Evolutionary conservation across 352 stramenopile species (phyloP).

Genomic region (Phytopythium cucurbitacearum): DNA sequence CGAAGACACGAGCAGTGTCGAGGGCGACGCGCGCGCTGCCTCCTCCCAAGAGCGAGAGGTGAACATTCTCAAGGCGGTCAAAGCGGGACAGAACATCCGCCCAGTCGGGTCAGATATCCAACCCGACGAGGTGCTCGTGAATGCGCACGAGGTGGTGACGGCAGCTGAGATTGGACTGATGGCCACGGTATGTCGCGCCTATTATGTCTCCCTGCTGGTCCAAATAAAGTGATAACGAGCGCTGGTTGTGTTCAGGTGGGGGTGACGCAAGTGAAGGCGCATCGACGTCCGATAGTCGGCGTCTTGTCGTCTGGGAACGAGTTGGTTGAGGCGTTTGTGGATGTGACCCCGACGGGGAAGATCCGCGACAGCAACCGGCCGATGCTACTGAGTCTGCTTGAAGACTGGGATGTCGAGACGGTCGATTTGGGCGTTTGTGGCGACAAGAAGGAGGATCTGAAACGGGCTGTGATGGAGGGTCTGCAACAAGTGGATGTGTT

Average conservation of each 20-base stretch:
- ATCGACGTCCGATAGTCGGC: slow-evolving; percentile 75
- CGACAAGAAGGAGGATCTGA: slow-evolving; percentile 57
- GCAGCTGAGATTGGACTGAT: slow-evolving; percentile 91
- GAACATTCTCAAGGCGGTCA: slow-evolving; percentile 60
- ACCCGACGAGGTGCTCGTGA: slow-evolving; percentile 70
- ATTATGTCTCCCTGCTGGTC: neutral
- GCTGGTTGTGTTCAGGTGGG: slow-evolving; percentile 45
- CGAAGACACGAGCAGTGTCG: slow-evolving; percentile 84
- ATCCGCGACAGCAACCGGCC: slow-evolving; percentile 95
- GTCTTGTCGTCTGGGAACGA: slow-evolving; percentile 96
- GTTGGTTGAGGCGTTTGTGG: slow-evolving; percentile 66
- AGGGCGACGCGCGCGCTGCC: slow-evolving; percentile 18
- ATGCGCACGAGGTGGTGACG: slow-evolving; percentile 65
- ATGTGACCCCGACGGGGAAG: slow-evolving; percentile 48
- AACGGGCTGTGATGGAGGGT: slow-evolving; percentile 36
- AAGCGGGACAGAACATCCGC: slow-evolving; percentile 73
- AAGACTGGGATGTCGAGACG: slow-evolving; percentile 37
- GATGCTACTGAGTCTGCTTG: slow-evolving; percentile 83
- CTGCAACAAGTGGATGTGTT: slow-evolving; percentile 85
- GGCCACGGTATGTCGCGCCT: slow-evolving; percentile 57
- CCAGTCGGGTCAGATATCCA: slow-evolving; percentile 91
- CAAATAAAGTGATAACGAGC: slow-evolving; percentile 4
- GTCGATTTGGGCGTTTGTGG: slow-evolving; percentile 72
- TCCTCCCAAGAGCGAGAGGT: slow-evolving; percentile 36
- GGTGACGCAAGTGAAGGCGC: slow-evolving; percentile 62